These are phyloP conservation scores for Salix suchowensis DNA, from an alignment of 345 rosid genomes.

Conservation along the genomic window DNA sequence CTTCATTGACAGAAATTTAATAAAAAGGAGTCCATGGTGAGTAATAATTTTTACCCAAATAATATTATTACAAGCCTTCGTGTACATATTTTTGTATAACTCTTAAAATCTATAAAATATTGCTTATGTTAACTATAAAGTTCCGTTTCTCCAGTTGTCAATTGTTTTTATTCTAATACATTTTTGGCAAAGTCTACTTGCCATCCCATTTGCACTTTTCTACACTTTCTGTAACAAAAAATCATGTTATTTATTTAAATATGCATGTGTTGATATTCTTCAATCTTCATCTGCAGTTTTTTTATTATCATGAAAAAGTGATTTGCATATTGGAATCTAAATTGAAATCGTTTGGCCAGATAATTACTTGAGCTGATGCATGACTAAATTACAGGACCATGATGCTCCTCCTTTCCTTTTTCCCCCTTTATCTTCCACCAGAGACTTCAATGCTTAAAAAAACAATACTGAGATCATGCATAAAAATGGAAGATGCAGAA, in stretches of 20 bases:
- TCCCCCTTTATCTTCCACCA: no score
- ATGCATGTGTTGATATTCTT: no score
- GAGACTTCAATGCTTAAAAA: no score
- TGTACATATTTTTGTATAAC: not conserved
- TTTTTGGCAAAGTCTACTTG: not conserved
- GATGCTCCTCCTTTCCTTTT: not conserved
- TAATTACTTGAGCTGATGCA: not conserved
- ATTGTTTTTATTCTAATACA: not conserved
- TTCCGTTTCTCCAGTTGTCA: not conserved
- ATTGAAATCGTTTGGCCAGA: not conserved
- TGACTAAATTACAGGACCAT: not conserved
- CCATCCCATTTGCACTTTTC: not conserved
- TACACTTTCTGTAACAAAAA: not conserved
- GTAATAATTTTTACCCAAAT: slow-evolving; percentile 9
- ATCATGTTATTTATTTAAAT: not conserved
- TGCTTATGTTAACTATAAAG: not conserved
- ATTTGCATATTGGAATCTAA: no score
- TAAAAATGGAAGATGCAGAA: not conserved
- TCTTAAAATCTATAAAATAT: not conserved
- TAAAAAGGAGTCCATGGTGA: slow-evolving; percentile 66
- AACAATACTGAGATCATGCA: no score
- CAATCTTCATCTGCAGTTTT: no score
- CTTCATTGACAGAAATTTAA: slow-evolving; percentile 49
- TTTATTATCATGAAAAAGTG: no score
- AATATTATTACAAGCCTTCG: not conserved